These are phyloP conservation scores for Diplodia corticola DNA, from an alignment of 2,329 filamentous ascomycete species.

Conservation along the genomic window DNA sequence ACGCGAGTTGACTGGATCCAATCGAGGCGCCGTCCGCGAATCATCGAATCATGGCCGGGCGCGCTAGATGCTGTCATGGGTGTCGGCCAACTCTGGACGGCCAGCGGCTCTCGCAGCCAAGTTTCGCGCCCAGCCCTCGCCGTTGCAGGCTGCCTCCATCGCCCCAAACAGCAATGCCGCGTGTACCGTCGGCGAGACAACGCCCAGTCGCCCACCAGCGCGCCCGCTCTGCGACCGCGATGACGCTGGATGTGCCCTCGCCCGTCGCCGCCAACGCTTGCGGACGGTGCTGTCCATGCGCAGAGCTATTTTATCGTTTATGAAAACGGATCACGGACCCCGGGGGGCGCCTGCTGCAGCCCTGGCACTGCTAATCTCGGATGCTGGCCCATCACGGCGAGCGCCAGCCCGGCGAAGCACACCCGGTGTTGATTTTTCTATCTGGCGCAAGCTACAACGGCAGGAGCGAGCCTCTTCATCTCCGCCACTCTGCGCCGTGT, in stretches of 20 bases:
- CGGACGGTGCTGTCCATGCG: conserved; percentile 5
- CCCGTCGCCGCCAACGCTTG: neutral
- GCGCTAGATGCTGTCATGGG: conserved; percentile 1
- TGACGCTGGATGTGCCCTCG: neutral
- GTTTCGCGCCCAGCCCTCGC: neutral
- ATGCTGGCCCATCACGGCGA: conserved; percentile 7
- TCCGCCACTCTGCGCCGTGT: conserved; percentile 3
- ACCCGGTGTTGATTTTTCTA: conserved; percentile 1
- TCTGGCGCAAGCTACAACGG: conserved; percentile 14
- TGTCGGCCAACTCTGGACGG: neutral
- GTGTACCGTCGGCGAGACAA: conserved; percentile 5
- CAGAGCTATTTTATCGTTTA: conserved; percentile 17
- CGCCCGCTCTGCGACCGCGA: neutral
- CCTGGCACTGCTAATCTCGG: conserved; percentile 16
- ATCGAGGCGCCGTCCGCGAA: conserved; percentile 1
- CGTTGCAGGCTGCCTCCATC: conserved; percentile 8
- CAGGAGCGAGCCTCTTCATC: conserved; percentile 18
- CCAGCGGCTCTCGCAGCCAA: conserved; percentile 6
- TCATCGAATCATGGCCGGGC: conserved; percentile 3
- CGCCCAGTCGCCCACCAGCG: neutral
- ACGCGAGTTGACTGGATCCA: neutral
- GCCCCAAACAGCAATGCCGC: conserved; percentile 6
- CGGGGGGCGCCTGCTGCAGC: neutral
- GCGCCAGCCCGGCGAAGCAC: neutral
- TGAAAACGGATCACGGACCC: conserved; percentile 18